phyloP scores from a whole-genome alignment of 352 stramenopile genomes.

The Elongisporangium senticosum region DNA sequence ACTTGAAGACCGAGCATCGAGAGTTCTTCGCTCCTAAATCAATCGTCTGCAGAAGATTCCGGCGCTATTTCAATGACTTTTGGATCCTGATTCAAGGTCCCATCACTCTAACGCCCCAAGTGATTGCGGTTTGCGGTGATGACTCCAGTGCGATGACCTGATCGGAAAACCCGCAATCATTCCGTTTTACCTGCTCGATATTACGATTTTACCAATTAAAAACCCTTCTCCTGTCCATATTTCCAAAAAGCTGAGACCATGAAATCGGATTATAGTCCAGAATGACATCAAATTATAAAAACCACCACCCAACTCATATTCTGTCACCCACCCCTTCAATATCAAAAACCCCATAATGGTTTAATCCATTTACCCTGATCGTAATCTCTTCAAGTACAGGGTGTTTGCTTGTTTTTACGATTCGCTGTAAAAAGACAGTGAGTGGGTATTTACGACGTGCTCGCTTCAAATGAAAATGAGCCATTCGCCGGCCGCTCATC shows the following conservation, averaged over 20 bases:
- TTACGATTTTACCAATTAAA: neutral
- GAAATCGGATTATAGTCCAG: too few species aligned
- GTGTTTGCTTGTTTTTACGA: neutral
- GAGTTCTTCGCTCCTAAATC: neutral
- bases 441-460: neutral
- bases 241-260: neutral
- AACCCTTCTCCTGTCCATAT: neutral
- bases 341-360: too few species aligned
- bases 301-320: too few species aligned
- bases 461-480: neutral
- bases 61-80: neutral
- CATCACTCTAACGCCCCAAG: neutral
- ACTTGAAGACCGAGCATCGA: neutral
- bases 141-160: neutral
- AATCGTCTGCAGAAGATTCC: neutral
- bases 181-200: too few species aligned
- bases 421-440: neutral
- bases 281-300: too few species aligned
- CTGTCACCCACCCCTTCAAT: too few species aligned
- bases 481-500: too few species aligned
- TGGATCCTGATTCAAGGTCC: neutral
- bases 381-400: neutral
- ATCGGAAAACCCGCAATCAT: neutral
- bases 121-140: neutral
- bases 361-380: too few species aligned